Evolutionary conservation across 139 green algal species (phyloP), one percentile per base, ranked within the genome.

Genomic region (Marvania coccoides): DNA sequence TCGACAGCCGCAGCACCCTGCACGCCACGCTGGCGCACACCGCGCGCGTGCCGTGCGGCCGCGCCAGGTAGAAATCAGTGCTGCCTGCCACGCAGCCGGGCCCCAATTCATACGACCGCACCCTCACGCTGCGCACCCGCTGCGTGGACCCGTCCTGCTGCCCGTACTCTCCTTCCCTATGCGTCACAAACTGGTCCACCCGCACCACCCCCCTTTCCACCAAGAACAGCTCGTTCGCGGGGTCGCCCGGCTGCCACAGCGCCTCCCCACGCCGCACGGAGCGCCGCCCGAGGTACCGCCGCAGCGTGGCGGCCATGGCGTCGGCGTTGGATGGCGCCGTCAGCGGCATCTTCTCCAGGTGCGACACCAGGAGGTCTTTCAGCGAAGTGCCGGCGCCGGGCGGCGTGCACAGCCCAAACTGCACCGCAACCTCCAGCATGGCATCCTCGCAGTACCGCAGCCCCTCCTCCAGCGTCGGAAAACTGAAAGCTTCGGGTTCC

Each of bases 171-270:
- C 23, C 29, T 47, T 26, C 45, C 26, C 8, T 12, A 26, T 42
- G 47, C 47, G 33, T 31, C 46, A 53, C 2, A n/a, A 37, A 46
- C 40, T 56, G 36, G 8, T 67, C 51, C 40, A 78, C 65, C 48
- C 71, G 45, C 10, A 78, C 35, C 4, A 56, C 19, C 19, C 71
- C 71, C 64, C 65, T 67, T 37, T 78, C 71, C 8, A 78, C 61
- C 36, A 78, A 61, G 58, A 61, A 72, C 13, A 69, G 38, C 5
- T 70, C 58, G 2, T 61, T 15, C 23, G 71, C 71, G 6, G 35
- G 24, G 29, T 73, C 58, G 19, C 45, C 70, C 34, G 46, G 36
- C 9, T 46, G 38, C 71, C 71, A 78, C 36, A 78, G 71, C 29
- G 58, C 34, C 64, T 70, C 65, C 29, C 71, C 71, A 8, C 36